phyloP scores from a whole-genome alignment of 148 eudicot species.

The Amaranthus cruentus region DNA sequence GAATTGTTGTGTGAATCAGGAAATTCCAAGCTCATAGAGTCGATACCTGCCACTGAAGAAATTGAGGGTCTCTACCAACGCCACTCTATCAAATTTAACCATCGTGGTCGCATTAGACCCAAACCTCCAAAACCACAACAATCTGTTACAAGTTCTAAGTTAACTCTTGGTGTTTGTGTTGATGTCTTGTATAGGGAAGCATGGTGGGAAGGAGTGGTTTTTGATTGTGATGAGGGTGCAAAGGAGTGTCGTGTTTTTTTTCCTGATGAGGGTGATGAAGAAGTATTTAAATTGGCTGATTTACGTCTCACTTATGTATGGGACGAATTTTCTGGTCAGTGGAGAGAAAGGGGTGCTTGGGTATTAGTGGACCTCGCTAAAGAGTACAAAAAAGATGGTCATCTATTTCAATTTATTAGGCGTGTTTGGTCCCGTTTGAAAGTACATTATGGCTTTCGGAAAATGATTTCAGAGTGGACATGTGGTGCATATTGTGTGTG shows the following conservation, averaged over 20 bases:
- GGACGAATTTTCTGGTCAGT: constrained; percentile 41
- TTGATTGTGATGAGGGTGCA: constrained; percentile 36
- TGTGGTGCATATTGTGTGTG: constrained; percentile 43
- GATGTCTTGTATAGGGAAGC: constrained; percentile 43
- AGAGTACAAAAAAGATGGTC: constrained; percentile 23
- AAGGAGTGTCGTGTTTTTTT: constrained; percentile 35
- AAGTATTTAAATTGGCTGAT: constrained; percentile 27
- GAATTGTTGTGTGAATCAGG: constrained; percentile 41
- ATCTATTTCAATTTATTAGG: constrained; percentile 25
- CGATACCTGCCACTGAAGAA: constrained; percentile 45
- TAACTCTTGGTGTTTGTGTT: constrained; percentile 42
- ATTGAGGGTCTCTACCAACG: constrained; percentile 42
- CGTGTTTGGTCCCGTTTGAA: constrained; percentile 36
- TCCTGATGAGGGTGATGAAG: constrained; percentile 48
- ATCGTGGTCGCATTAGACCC: constrained; percentile 45
- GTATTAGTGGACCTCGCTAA: constrained; percentile 33
- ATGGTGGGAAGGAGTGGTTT: constrained; percentile 51
- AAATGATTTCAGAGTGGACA: constrained; percentile 50
- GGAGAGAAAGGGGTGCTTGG: constrained; percentile 49
- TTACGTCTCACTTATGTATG: constrained; percentile 38
- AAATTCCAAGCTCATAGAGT: constrained; percentile 38
- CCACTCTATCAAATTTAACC: constrained; percentile 31
- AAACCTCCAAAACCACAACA: constrained; percentile 25
- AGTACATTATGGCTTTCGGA: constrained; percentile 40
- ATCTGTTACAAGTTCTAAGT: constrained; percentile 7